Evolutionary conservation across 108 stramenopile genomes (phyloP), one percentile per base, ranked within the genome.

Genomic region (Nitzschia sp.): DNA sequence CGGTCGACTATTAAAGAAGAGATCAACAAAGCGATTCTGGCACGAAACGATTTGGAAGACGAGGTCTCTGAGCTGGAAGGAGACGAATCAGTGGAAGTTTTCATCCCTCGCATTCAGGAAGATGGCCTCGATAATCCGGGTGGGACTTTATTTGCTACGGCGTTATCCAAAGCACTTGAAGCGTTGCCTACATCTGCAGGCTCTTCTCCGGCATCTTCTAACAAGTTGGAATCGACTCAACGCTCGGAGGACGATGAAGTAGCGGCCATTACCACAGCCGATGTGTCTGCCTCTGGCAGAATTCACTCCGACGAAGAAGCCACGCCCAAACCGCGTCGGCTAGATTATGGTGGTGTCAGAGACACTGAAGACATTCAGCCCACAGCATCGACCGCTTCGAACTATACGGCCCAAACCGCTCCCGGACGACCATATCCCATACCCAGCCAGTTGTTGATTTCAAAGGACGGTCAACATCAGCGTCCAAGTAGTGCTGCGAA

Each of bases 11-110:
- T 73, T 23, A 73, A 73, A 25, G 34, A 58, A 33, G 73, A 73
- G 46, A 73, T 73, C 64, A 73, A 73, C 31, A 25, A 58, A 25
- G 73, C 73, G 8, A 73, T 73, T 31, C 45, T 63, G 56, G 45
- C 65, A 2, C 53, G 65, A 44, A 59, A 44, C 1, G 27, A 25
- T 23, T 22, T 28, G 26, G 57, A 58, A 11, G n/a, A n/a, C n/a
- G n/a, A n/a, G n/a, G n/a, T n/a, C n/a, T n/a, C n/a, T n/a, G n/a
- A n/a, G n/a, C n/a, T n/a, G n/a, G n/a, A n/a, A n/a, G 3, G n/a
- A 28, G 57, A 34, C 29, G 32, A 58, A 2, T 25, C 25, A 2
- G 32, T 19, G n/a, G 57, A 58, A 1, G 23, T 52, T 41, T 41
- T 9, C 38, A 6, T 41, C 38, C 21, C 48, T 19, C 9, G 19